Evolutionary conservation across 2,329 filamentous ascomycete species (phyloP), one percentile per base, ranked within the genome.

Genomic region (Colletotrichum sp.): DNA sequence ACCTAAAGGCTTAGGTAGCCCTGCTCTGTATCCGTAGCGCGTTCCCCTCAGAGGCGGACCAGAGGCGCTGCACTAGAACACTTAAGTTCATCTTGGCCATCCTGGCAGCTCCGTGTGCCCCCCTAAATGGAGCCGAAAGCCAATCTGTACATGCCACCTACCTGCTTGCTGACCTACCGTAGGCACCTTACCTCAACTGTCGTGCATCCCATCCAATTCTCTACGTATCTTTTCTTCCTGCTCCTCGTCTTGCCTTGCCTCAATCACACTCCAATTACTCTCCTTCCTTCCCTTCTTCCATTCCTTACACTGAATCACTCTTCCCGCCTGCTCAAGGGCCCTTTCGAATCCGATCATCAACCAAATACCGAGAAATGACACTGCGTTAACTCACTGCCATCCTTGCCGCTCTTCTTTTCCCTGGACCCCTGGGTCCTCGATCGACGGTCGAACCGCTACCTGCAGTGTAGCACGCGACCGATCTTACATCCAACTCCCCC

Each of bases 381-480:
- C 16, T n/a, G 14, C 48, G 64, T 43, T 75, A 74, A 43, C 59
- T 28, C n/a, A 18, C 14, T 52, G 48, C 36, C 30, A 65, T 52
- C 32, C 32, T 74, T 65, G 73, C 18, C 66, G 56, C 56, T 68
- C 43, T 59, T 61, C 48, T 36, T 65, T 68, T 52, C 18, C 21
- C 69, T 67, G 62, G 69, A 67, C 38, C 69, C 21, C 38, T 24
- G 28, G 73, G 38, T 68, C 58, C 69, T 24, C 16, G 26, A 64
- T 75, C 56, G 43, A 64, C 64, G 14, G 55, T 72, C 56, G 28
- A 63, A 36, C 24, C 58, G 69, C 69, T 73, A 64, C 64, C 30
- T 69, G 58, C 63, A 36, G 58, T 43, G 69, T 64, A 73, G 69
- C 43, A 75, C 70, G 64, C 70, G 73, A 67, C 73, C 52, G 34